These are phyloP conservation scores for Ramularia endophylla DNA, from an alignment of 2,329 filamentous ascomycete species.

Conservation along the genomic window DNA sequence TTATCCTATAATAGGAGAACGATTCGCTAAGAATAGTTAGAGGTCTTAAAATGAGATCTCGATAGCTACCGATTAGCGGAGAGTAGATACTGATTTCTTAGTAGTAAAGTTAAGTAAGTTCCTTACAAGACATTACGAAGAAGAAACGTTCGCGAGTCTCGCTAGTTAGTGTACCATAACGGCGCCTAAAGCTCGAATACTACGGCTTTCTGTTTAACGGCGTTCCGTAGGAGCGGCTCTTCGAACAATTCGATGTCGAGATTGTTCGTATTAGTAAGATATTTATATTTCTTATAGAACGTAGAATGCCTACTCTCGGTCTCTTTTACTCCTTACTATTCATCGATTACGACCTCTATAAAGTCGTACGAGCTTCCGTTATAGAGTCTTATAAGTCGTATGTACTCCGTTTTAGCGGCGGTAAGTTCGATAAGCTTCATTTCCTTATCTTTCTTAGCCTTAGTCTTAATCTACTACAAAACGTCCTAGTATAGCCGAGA, in stretches of 20 bases:
- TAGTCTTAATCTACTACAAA: constrained; percentile 29
- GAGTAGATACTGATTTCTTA: no score
- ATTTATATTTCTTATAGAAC: constrained; percentile 41
- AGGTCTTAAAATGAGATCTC: no score
- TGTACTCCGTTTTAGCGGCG: constrained; percentile 31
- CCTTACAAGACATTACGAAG: background rate
- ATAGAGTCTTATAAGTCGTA: constrained; percentile 25
- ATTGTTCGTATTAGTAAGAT: constrained; percentile 30
- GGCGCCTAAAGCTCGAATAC: constrained; percentile 50
- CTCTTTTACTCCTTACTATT: constrained; percentile 14
- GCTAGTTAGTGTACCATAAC: constrained; percentile 41
- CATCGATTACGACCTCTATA: constrained; percentile 3
- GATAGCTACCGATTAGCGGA: no score
- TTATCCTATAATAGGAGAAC: constrained; percentile 44
- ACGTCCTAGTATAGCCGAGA: constrained; percentile 19
- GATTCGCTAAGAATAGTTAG: constrained; percentile 17
- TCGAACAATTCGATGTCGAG: constrained; percentile 46
- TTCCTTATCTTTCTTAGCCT: constrained; percentile 23
- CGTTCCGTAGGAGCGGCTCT: constrained; percentile 40
- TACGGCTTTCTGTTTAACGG: constrained; percentile 35
- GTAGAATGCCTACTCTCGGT: constrained; percentile 25
- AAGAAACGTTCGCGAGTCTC: constrained; percentile 30
- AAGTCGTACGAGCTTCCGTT: constrained; percentile 1
- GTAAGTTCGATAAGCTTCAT: constrained; percentile 38
- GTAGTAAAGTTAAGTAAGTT: background rate